Evolutionary conservation across 2,329 filamentous ascomycete species (phyloP).

Genomic region (Diaporthe citrichinensis): DNA sequence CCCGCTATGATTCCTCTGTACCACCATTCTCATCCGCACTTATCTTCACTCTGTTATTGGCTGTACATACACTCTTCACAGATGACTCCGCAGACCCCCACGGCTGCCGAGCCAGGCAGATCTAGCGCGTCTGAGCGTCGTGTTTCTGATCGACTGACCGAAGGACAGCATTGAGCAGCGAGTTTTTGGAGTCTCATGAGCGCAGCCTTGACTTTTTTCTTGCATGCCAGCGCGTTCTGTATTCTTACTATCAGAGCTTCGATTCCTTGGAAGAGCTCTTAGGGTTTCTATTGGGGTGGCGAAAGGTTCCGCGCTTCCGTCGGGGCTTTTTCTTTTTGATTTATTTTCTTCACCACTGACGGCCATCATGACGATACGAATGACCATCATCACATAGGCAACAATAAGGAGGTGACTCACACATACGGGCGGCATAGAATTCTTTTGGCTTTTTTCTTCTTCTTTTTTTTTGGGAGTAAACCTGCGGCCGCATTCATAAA

Average conservation of each 20-base stretch:
- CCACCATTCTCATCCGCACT: not conserved
- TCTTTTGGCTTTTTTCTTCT: conserved; percentile 20
- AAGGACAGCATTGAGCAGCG: conserved; percentile 33
- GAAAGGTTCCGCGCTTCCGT: not conserved
- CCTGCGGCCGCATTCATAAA: conserved; percentile 21
- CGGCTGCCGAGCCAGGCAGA: not conserved
- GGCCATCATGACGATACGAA: conserved; percentile 39
- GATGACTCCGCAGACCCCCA: not conserved
- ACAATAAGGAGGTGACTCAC: conserved; percentile 21
- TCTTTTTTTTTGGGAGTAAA: not conserved
- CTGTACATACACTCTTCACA: conserved; percentile 19
- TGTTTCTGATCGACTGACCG: not conserved
- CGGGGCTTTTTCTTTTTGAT: not conserved
- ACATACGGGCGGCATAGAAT: conserved; percentile 35
- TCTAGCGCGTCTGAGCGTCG: conserved; percentile 1
- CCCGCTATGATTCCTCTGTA: not conserved
- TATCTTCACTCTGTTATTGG: conserved; percentile 2
- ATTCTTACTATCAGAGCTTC: not conserved
- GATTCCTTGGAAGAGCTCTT: not conserved
- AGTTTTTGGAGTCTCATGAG: conserved; percentile 27
- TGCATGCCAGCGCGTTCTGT: conserved; percentile 16
- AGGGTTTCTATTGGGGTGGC: not conserved
- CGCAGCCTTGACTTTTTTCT: conserved; percentile 16
- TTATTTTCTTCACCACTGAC: conserved; percentile 19
- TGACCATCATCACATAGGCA: conserved; percentile 38